A percentile compares a stretch with the other conserved stretches of the same genome.
Conservation (phyloP, 75 land plant genomes). For the Adiantum capillusveneris region DNA sequence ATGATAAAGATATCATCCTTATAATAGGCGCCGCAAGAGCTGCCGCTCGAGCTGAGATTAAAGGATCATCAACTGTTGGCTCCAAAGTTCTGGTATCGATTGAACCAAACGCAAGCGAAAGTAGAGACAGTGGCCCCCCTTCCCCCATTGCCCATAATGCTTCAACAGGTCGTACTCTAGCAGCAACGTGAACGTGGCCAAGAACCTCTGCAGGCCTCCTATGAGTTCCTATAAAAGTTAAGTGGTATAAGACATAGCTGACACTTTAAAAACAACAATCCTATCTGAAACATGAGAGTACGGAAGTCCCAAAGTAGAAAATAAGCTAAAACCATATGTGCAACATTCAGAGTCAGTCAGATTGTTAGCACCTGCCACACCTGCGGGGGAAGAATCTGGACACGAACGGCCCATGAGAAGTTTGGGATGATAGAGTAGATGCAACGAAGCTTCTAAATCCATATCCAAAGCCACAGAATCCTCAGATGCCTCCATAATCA, state of each 20-base stretch:
- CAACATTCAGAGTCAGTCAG: too few species aligned
- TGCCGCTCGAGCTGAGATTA: conserved; percentile 42
- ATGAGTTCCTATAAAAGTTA: conserved; percentile 53
- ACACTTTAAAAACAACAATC: too few species aligned
- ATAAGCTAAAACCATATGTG: too few species aligned
- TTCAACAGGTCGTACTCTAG: conserved; percentile 63
- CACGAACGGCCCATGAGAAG: conserved; percentile 80
- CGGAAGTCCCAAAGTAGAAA: too few species aligned
- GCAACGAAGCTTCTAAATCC: conserved; percentile 73
- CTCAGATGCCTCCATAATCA: conserved; percentile 53
- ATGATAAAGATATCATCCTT: conserved; percentile 69
- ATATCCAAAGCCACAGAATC: conserved; percentile 64
- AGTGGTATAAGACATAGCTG: background rate
- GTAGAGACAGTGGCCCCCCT: conserved; percentile 87
- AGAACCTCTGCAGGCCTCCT: conserved; percentile 95
- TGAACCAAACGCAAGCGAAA: conserved; percentile 71
- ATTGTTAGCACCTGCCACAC: conserved; percentile 70
- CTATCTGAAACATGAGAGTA: too few species aligned
- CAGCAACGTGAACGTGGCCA: conserved; percentile 93
- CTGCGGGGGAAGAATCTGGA: conserved; percentile 94
- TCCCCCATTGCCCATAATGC: conserved; percentile 90
- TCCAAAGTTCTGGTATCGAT: conserved; percentile 63
- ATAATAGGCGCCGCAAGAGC: conserved; percentile 76
- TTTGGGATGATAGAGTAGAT: conserved; percentile 89
- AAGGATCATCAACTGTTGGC: conserved; percentile 40